Conservation (phyloP, 495 filamentous ascomycete species). For the Daldinia bambusicola region DNA sequence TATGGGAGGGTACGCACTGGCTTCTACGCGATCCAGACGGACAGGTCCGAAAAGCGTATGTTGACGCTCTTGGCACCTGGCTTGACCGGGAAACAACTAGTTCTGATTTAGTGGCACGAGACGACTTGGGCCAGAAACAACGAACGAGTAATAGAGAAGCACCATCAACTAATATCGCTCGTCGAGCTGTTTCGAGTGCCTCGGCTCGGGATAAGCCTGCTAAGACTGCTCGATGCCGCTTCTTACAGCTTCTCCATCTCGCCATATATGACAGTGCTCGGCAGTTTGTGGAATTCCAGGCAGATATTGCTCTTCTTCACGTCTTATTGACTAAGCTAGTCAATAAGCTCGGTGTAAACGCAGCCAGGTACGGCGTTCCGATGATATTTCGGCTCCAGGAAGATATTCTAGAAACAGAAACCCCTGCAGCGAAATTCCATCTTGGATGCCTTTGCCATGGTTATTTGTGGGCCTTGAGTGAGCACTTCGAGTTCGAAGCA, state of each 20-base stretch:
- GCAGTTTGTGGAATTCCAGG: constrained; percentile 72
- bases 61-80: constrained; percentile 84
- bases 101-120: constrained; percentile 69
- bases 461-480: constrained; percentile 81
- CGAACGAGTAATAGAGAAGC: constrained; percentile 50
- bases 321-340: constrained; percentile 77
- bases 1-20: constrained; percentile 94
- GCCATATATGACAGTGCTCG: constrained; percentile 86
- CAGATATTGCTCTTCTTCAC: constrained; percentile 79
- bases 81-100: constrained; percentile 79
- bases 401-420: constrained; percentile 74
- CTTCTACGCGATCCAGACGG: constrained; percentile 80
- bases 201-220: constrained; percentile 66
- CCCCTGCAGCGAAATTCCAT: constrained; percentile 72
- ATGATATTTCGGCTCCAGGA: constrained; percentile 91
- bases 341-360: constrained; percentile 83
- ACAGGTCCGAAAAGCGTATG: constrained; percentile 82
- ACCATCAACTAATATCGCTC: constrained; percentile 54
- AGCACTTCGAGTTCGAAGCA: constrained; percentile 79
- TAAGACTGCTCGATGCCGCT: constrained; percentile 68
- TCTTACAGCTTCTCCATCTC: constrained; percentile 85
- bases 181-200: constrained; percentile 75
- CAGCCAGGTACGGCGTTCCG: constrained; percentile 78
- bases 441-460: constrained; percentile 86
- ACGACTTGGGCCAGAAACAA: constrained; percentile 60